These are phyloP conservation scores for Luvunga scandens DNA, from an alignment of 345 rosid genomes.

Conservation along the genomic window DNA sequence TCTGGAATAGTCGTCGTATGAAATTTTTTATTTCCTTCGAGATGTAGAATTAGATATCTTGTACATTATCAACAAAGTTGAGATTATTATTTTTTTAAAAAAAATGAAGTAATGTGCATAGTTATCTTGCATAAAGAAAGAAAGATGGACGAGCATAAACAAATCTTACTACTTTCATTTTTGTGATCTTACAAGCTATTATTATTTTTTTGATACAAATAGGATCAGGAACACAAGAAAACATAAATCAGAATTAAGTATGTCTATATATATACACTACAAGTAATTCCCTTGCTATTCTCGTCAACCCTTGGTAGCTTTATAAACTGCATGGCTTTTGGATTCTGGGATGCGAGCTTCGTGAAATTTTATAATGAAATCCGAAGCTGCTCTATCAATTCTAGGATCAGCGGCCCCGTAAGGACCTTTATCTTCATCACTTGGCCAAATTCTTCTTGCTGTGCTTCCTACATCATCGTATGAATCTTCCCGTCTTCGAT, in stretches of 20 bases:
- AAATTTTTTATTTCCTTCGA: neutral
- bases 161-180: neutral
- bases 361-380: constrained; percentile 54
- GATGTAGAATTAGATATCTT: no score
- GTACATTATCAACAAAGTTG: no score
- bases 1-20: constrained; percentile 1
- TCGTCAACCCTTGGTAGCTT: neutral
- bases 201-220: neutral
- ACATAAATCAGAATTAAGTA: no score
- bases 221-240: neutral
- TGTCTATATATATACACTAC: no score
- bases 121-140: neutral
- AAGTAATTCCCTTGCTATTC: neutral
- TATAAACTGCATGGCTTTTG: constrained; percentile 28
- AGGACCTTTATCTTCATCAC: constrained; percentile 37
- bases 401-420: constrained; percentile 43
- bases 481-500: constrained; percentile 14
- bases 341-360: constrained; percentile 30
- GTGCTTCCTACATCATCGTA: constrained; percentile 11
- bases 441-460: constrained; percentile 25
- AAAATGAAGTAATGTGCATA: neutral
- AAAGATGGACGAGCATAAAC: neutral
- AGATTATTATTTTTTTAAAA: no score
- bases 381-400: constrained; percentile 37
- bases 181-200: constrained; percentile 3